Percentiles rank a stretch among this genome's conserved stretches.
These are phyloP conservation scores for Candida sanyaensis DNA, from an alignment of 1,139 yeast species.

Conservation along the genomic window DNA sequence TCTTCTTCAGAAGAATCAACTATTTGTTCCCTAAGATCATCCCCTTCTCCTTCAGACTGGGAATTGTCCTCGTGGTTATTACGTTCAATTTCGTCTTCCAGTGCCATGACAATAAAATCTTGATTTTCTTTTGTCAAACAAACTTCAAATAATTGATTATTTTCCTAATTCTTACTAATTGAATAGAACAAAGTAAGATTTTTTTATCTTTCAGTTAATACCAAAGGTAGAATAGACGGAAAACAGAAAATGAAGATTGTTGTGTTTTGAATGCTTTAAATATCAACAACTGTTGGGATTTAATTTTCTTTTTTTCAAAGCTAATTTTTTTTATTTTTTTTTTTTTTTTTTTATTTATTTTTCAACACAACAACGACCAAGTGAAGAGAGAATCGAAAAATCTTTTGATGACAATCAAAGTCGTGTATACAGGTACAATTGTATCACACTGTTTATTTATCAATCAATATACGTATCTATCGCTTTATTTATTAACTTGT, in stretches of 20 bases:
- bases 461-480: too few relatives aligned
- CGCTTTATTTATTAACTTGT: conserved; percentile 36
- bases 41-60: conserved; percentile 42
- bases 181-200: neutral
- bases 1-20: conserved; percentile 76
- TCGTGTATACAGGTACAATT: neutral
- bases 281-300: too few relatives aligned
- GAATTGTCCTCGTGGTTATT: conserved; percentile 24
- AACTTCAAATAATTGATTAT: too few relatives aligned
- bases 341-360: conserved; percentile 1
- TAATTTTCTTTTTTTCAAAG: neutral
- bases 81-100: conserved; percentile 31
- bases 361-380: neutral
- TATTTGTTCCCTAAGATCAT: conserved; percentile 29
- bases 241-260: too few relatives aligned
- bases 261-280: too few relatives aligned
- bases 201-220: too few relatives aligned
- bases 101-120: conserved; percentile 16
- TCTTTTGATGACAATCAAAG: neutral
- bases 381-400: neutral
- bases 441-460: neutral
- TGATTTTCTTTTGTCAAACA: too few relatives aligned
- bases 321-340: too few relatives aligned
- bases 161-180: too few relatives aligned
- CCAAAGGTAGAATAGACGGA: too few relatives aligned